Evolutionary conservation across 768 basidiomycete genomes (phyloP).

Genomic region (Pulveroboletus ravenelii): DNA sequence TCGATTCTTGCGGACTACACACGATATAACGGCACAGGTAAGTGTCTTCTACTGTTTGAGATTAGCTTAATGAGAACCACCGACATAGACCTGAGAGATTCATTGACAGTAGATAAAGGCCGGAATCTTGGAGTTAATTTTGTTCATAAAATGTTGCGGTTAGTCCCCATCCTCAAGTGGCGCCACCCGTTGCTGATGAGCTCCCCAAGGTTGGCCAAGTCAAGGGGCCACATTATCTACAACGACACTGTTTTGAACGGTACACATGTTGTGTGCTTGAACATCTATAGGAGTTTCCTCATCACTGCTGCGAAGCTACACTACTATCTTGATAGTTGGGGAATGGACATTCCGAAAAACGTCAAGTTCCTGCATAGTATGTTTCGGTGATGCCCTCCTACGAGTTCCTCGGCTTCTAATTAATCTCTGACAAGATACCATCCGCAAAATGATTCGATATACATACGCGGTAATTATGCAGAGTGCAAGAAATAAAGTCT

Average conservation of each 20-base stretch:
- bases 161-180: conserved; percentile 20
- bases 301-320: conserved; percentile 85
- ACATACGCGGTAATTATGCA: conserved; percentile 48
- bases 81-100: conserved; percentile 55
- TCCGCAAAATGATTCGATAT: conserved; percentile 57
- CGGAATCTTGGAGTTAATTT: conserved; percentile 64
- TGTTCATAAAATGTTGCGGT: conserved; percentile 72
- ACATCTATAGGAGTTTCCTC: conserved; percentile 84
- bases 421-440: conserved; percentile 37
- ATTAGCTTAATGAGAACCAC: neutral
- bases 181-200: conserved; percentile 3
- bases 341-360: conserved; percentile 40
- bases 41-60: conserved; percentile 15
- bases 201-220: conserved; percentile 55
- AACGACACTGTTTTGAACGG: conserved; percentile 70
- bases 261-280: conserved; percentile 57
- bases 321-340: conserved; percentile 68
- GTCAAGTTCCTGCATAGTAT: conserved; percentile 52
- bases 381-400: conserved; percentile 15
- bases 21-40: conserved; percentile 60
- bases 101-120: conserved; percentile 66
- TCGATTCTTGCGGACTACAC: conserved; percentile 78
- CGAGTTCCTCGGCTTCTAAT: neutral
- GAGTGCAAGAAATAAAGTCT: conserved; percentile 40
- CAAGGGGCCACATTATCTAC: conserved; percentile 76